These are phyloP conservation scores for Pichia sp. DNA, from an alignment of 1,139 yeast species.

Conservation along the genomic window DNA sequence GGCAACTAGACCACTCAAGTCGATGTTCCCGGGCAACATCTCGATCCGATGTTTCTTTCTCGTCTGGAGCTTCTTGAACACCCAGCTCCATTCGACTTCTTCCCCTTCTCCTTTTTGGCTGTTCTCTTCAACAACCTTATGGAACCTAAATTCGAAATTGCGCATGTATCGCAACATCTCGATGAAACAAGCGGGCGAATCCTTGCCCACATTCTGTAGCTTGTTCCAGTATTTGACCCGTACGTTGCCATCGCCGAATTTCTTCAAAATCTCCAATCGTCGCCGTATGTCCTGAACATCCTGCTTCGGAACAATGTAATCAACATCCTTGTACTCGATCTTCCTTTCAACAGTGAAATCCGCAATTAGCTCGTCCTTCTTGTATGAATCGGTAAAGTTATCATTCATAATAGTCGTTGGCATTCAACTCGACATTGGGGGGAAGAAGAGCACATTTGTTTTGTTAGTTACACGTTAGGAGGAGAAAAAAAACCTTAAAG, in stretches of 20 bases:
- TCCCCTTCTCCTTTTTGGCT: not conserved
- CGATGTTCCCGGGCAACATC: constrained; percentile 15
- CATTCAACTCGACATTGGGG: not conserved
- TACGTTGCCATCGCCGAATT: not conserved
- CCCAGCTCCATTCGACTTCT: constrained; percentile 14
- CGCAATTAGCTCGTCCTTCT: not conserved
- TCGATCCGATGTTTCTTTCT: constrained; percentile 14
- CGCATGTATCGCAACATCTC: constrained; percentile 7
- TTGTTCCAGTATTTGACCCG: constrained; percentile 11
- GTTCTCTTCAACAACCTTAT: not conserved
- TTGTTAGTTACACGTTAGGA: not conserved
- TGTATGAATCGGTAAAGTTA: not conserved
- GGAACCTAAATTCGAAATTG: constrained; percentile 6
- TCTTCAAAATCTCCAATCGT: constrained; percentile 5
- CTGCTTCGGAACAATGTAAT: not conserved
- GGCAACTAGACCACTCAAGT: constrained; percentile 8
- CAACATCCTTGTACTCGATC: constrained; percentile 9
- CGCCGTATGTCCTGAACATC: constrained; percentile 4
- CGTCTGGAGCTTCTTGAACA: constrained; percentile 10
- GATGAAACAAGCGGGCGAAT: constrained; percentile 12
- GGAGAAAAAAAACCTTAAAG: not conserved
- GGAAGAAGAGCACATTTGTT: not conserved
- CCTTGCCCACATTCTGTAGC: constrained; percentile 6
- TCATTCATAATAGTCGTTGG: not conserved
- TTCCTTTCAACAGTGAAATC: not conserved